These are phyloP conservation scores for Boletus rubescentipes DNA, from an alignment of 768 basidiomycete genomes.

Conservation along the genomic window DNA sequence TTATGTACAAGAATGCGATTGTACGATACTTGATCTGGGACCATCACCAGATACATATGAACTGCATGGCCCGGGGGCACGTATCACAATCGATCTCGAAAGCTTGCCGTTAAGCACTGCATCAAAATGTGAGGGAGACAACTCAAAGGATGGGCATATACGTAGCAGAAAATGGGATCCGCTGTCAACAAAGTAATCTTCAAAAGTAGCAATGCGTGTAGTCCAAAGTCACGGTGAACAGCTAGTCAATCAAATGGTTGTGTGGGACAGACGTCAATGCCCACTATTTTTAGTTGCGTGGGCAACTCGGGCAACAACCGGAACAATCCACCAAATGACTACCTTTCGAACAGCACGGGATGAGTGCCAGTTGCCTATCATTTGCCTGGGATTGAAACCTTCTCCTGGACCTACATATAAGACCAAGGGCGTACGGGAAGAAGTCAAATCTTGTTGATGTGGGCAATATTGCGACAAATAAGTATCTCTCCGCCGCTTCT, in stretches of 20 bases:
- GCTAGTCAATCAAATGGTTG: neutral
- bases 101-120: too few species aligned
- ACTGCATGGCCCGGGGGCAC: too few species aligned
- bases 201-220: slow-evolving; percentile 59
- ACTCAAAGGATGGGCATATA: too few species aligned
- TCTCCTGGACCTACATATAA: slow-evolving; percentile 72
- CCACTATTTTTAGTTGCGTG: slow-evolving; percentile 63
- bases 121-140: too few species aligned
- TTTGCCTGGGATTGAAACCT: slow-evolving; percentile 43
- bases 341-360: neutral
- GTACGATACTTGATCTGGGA: too few species aligned
- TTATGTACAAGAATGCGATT: too few species aligned
- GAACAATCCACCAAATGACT: neutral
- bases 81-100: too few species aligned
- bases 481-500: slow-evolving; percentile 58
- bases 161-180: slow-evolving; percentile 40
- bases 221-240: neutral
- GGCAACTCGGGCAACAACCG: slow-evolving; percentile 60
- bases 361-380: slow-evolving; percentile 37
- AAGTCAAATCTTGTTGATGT: slow-evolving; percentile 65
- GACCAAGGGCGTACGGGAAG: slow-evolving; percentile 64
- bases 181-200: slow-evolving; percentile 69
- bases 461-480: slow-evolving; percentile 69
- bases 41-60: too few species aligned
- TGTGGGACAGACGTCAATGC: slow-evolving; percentile 44